phyloP scores from a whole-genome alignment of 441 rosid genomes.

The Erodium chrysanthum region DNA sequence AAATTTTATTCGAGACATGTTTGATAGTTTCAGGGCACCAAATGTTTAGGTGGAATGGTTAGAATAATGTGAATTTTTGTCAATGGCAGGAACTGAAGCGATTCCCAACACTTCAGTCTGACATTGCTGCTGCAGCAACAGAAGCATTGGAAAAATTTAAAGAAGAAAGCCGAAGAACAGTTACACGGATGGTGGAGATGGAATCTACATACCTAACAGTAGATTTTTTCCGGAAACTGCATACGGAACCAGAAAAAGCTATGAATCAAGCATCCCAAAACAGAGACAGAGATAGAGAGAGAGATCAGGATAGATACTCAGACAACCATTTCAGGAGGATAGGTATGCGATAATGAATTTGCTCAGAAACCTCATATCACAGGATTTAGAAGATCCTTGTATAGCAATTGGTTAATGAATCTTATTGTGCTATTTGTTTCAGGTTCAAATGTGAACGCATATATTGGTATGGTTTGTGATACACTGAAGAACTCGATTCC shows the following conservation, averaged over 20 bases:
- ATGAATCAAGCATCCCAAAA: conserved; percentile 44
- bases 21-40: not conserved
- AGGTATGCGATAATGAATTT: conserved; percentile 33
- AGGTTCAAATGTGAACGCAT: conserved; percentile 86
- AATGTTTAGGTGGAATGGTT: not conserved
- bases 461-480: conserved; percentile 85
- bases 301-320: conserved; percentile 41
- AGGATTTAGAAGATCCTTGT: not conserved
- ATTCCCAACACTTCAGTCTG: conserved; percentile 75
- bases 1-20: not conserved
- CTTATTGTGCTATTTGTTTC: conserved; percentile 19
- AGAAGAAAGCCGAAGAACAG: conserved; percentile 84
- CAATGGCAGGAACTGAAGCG: conserved; percentile 75
- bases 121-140: conserved; percentile 86
- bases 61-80: conserved; percentile 6
- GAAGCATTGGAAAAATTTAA: conserved; percentile 91
- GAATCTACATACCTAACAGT: conserved; percentile 93
- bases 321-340: conserved; percentile 84
- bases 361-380: not conserved
- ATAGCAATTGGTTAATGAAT: not conserved
- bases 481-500: conserved; percentile 81
- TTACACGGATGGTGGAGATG: conserved; percentile 85
- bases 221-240: conserved; percentile 92
- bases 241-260: conserved; percentile 60
- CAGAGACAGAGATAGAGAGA: conserved; percentile 9